Conservation (phyloP, 352 stramenopile genomes). For the Phytophthora pini region DNA sequence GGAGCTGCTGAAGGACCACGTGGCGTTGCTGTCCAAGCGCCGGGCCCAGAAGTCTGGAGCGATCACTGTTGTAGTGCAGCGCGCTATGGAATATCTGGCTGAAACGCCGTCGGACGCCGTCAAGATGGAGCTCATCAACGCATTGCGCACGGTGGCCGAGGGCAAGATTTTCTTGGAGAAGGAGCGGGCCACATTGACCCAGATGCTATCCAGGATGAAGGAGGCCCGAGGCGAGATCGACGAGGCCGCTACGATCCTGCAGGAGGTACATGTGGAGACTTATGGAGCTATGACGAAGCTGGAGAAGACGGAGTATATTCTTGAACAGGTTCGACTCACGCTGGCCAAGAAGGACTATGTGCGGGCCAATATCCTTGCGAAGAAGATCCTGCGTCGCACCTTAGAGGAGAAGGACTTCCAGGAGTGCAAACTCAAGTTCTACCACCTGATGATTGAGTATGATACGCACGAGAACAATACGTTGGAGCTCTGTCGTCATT, state of each 20-base stretch:
- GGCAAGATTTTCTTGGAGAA: slow-evolving; percentile 99
- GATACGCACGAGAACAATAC: slow-evolving; percentile 96
- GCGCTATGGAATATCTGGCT: slow-evolving; percentile 82
- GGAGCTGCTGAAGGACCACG: slow-evolving; percentile 89
- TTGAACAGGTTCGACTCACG: slow-evolving; percentile 98
- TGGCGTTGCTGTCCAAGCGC: slow-evolving; percentile 88
- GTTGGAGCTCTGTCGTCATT: slow-evolving; percentile 93
- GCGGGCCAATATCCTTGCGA: slow-evolving; percentile 95
- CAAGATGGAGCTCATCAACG: slow-evolving; percentile 94
- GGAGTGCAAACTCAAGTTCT: slow-evolving; percentile 97
- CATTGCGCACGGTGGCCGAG: slow-evolving; percentile 94
- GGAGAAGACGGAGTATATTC: slow-evolving; percentile 99
- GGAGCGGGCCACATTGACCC: slow-evolving; percentile 94
- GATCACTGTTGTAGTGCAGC: slow-evolving; percentile 87
- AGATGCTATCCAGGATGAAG: slow-evolving; percentile 93
- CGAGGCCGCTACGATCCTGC: slow-evolving; percentile 94
- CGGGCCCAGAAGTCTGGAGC: slow-evolving; percentile 89
- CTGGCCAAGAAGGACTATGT: slow-evolving; percentile 98
- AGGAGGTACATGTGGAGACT: slow-evolving; percentile 99
- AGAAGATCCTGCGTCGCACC: slow-evolving; percentile 96
- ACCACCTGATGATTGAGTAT: slow-evolving; percentile 96
- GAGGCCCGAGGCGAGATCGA: slow-evolving; percentile 93
- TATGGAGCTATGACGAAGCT: slow-evolving; percentile 98
- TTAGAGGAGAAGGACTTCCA: slow-evolving; percentile 95
- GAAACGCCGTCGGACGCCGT: slow-evolving; percentile 84